Conservation (phyloP, 169 alveolate species). For the Plasmodium fragile region DNA sequence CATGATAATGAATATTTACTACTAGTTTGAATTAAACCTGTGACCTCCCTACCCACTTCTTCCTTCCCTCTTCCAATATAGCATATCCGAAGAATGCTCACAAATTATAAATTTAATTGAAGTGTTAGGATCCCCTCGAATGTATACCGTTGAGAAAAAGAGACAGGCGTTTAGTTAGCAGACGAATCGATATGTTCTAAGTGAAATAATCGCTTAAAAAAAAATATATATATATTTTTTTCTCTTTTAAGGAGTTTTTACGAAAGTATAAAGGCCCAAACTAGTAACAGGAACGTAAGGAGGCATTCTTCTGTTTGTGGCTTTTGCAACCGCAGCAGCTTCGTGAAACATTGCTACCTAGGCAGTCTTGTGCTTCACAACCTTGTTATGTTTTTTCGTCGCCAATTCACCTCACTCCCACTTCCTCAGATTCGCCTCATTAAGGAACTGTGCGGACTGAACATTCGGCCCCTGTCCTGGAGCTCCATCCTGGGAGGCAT, state of each 20-base stretch:
- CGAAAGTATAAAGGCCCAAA: constrained; percentile 46
- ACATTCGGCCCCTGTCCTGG: constrained; percentile 62
- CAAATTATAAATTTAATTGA: constrained; percentile 71
- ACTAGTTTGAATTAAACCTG: neutral
- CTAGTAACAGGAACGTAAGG: constrained; percentile 54
- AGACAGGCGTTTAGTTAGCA: neutral
- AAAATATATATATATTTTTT: neutral
- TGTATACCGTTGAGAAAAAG: constrained; percentile 1
- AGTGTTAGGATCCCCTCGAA: constrained; percentile 72
- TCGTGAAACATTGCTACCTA: neutral
- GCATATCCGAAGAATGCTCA: constrained; percentile 75
- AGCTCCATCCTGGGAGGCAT: constrained; percentile 11
- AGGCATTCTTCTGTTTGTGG: neutral
- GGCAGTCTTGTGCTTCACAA: neutral
- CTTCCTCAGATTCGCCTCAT: constrained; percentile 15
- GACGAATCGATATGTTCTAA: neutral
- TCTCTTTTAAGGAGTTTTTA: constrained; percentile 54
- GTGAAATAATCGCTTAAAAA: constrained; percentile 1
- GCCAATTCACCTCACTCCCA: neutral
- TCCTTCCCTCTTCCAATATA: neutral
- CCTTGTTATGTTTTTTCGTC: neutral
- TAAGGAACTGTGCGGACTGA: constrained; percentile 47
- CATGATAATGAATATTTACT: too few relatives aligned
- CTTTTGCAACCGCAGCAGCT: neutral
- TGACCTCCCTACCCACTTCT: neutral